phyloP scores from a whole-genome alignment of 352 stramenopile species.

The Globisporangium parvum region DNA sequence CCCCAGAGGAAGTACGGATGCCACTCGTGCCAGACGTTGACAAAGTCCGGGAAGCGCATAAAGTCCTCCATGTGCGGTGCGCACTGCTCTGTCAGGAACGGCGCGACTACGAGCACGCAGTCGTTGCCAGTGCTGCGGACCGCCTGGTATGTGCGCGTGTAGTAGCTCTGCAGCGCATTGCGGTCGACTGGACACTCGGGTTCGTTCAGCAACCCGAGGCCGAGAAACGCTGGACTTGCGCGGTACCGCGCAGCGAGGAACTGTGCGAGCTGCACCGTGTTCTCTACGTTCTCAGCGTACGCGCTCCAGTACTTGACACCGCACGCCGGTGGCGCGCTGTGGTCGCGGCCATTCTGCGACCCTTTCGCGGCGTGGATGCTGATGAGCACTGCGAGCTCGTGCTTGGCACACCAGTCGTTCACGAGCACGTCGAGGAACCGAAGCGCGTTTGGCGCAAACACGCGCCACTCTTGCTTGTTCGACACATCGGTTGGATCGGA shows the following conservation, averaged over 20 bases:
- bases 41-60: constrained; percentile 29
- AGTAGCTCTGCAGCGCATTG: constrained; percentile 47
- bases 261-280: constrained; percentile 51
- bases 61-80: constrained; percentile 32
- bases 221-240: constrained; percentile 39
- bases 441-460: constrained; percentile 38
- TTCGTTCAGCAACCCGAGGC: constrained; percentile 80
- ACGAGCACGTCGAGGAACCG: constrained; percentile 76
- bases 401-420: constrained; percentile 61
- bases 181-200: constrained; percentile 46
- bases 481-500: constrained; percentile 38
- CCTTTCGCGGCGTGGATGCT: constrained; percentile 78
- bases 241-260: constrained; percentile 49
- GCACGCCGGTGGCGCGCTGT: constrained; percentile 36
- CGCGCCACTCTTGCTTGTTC: constrained; percentile 32
- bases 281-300: constrained; percentile 56
- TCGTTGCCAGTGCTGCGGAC: constrained; percentile 52
- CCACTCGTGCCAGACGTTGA: constrained; percentile 45
- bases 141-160: constrained; percentile 41
- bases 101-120: constrained; percentile 47
- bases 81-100: constrained; percentile 48
- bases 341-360: constrained; percentile 77
- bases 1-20: constrained; percentile 65
- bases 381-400: constrained; percentile 64
- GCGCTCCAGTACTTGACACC: constrained; percentile 40